Evolutionary conservation across 768 basidiomycete genomes (phyloP), one percentile per base, ranked within the genome.

Genomic region (Lactarius sp.): DNA sequence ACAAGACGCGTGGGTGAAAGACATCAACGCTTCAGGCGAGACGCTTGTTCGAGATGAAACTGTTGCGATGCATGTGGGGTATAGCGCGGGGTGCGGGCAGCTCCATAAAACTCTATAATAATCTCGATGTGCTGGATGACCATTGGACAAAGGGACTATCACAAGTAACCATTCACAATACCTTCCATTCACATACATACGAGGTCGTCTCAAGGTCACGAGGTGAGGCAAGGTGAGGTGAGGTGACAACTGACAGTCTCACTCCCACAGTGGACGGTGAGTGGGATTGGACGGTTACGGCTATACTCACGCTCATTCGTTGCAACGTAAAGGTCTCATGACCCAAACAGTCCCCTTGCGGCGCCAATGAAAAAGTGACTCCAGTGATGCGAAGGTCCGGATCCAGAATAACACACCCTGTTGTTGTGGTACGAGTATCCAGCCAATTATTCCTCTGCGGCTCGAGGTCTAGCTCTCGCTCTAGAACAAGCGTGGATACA

Each of bases 1-100:
- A 65, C 54, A 65, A 60, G 49, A n/a, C 14, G 16, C 20, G 64
- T 60, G 64, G 59, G 58, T 65, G 64, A 65, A 65, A 56, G 50
- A 34, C 33, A 60, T n/a, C 20, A 20, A 60, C 20, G 36, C 6
- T 60, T 60, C 27, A 22, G 64, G 59, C 34, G 53, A 44, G 41
- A 47, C 49, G 50, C 42, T 55, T 65, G 64, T 65, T 51, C 54
- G 16, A 31, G 34, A 33, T 60, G 49, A 51, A 60, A 39, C 50
- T 47, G 59, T 60, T 56, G 54, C 54, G 49, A 51, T 55, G 59
- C 60, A 36, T 60, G 64, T 51, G 64, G 64, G 64, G 64, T 64
- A 65, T 56, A 56, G 59, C 63, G 63, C 53, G 63, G 63, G 63
- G 59, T 54, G 33, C 31, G 49, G 49, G 41, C 53, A 33, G 50